Conservation (phyloP, 2,329 filamentous ascomycete genomes). For the Phoma herbarum region DNA sequence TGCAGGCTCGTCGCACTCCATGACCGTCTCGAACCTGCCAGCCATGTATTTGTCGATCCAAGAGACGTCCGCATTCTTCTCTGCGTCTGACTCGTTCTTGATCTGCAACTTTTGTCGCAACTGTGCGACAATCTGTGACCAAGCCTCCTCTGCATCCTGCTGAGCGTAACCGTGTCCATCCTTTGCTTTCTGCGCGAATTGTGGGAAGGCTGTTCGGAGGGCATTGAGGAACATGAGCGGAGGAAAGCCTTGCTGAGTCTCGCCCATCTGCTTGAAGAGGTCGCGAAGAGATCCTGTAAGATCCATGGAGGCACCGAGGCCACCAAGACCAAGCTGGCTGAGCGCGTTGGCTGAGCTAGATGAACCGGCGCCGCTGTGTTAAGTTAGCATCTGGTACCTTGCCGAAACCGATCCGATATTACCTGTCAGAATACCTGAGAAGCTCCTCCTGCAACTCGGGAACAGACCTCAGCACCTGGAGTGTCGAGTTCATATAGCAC, state of each 20-base stretch:
- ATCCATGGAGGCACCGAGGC: constrained; percentile 70
- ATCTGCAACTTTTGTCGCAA: constrained; percentile 79
- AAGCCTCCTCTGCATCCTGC: constrained; percentile 97
- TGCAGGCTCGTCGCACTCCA: constrained; percentile 83
- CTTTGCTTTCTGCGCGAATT: constrained; percentile 90
- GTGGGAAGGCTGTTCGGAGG: constrained; percentile 81
- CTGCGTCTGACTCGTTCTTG: constrained; percentile 58
- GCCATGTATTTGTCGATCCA: constrained; percentile 93
- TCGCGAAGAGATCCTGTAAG: constrained; percentile 80
- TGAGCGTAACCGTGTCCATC: constrained; percentile 89
- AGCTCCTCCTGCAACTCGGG: constrained; percentile 89
- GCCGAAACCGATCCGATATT: constrained; percentile 8
- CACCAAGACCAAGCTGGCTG: constrained; percentile 64
- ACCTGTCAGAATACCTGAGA: constrained; percentile 64
- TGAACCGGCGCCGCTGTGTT: constrained; percentile 41
- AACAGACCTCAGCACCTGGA: constrained; percentile 89
- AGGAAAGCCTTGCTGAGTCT: constrained; percentile 86
- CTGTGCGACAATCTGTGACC: constrained; percentile 91
- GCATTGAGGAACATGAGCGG: constrained; percentile 84
- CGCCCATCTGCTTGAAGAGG: constrained; percentile 87
- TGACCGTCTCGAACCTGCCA: constrained; percentile 78
- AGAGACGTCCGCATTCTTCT: constrained; percentile 60
- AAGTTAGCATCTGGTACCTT: constrained; percentile 21
- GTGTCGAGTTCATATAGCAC: constrained; percentile 96
- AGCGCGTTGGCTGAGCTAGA: constrained; percentile 46